Conservation (phyloP, 2,329 filamentous ascomycete species). For the Xylariaceae sp. region DNA sequence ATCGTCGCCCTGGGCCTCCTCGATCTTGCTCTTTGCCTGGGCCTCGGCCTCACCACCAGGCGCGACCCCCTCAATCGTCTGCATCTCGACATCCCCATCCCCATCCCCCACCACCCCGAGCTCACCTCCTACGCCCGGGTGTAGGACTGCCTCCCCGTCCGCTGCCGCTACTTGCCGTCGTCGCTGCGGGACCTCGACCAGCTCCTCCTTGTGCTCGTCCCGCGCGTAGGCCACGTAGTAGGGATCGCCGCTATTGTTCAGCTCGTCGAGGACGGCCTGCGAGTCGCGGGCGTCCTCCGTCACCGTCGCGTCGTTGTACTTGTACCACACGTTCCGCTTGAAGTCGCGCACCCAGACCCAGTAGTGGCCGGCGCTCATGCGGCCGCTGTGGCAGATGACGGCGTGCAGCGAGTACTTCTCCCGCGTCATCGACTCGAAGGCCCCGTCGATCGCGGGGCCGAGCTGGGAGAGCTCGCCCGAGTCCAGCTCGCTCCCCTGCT, state of each 20-base stretch:
- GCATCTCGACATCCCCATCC: constrained; percentile 13
- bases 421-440: constrained; percentile 57
- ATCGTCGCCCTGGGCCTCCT: constrained; percentile 1
- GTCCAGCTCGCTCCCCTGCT: no score
- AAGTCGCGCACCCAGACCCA: constrained; percentile 97
- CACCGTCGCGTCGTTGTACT: constrained; percentile 87
- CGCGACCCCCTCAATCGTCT: constrained; percentile 22
- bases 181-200: constrained; percentile 40
- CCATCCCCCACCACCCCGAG: no score
- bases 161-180: no score
- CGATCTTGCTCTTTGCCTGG: constrained; percentile 1
- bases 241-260: constrained; percentile 65
- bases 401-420: constrained; percentile 79
- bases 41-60: constrained; percentile 7
- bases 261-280: constrained; percentile 59
- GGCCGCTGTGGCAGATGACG: constrained; percentile 83
- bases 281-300: constrained; percentile 56
- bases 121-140: no score
- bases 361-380: constrained; percentile 74
- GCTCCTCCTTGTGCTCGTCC: constrained; percentile 52
- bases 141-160: constrained; percentile 1
- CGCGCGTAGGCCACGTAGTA: constrained; percentile 81
- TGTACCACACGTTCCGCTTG: constrained; percentile 71
- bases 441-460: no score
- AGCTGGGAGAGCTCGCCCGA: no score